Evolutionary conservation across 176 grass and related monocot genomes (phyloP), one percentile per base, ranked within the genome.

Genomic region (Oryza glumipatula): DNA sequence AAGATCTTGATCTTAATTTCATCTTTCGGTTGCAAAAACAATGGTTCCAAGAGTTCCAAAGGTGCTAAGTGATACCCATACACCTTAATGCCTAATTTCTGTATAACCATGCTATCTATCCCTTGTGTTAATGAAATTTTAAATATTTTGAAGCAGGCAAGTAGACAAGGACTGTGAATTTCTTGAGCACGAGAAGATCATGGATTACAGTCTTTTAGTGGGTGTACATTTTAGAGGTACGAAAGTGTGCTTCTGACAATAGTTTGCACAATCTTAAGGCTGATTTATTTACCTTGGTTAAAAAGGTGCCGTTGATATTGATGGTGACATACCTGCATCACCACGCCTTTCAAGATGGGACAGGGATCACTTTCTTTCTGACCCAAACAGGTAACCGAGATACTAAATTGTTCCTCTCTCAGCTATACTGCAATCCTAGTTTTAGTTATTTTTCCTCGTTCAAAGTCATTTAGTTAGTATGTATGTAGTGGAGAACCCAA

Each of bases 1-100:
- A 97, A 80, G 94, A 97, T 84, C 94, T 97, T n/a, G 94, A 97
- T 89, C 94, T 97, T 79, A 97, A 97, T 76, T 97, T 97, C 52
- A 94, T 94, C 78, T 97, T 97, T 73, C 87, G 89, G 69, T 68
- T 97, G 77, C 88, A 85, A 71, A 94, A 90, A 82, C 81, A 93
- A 61, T 90, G 84, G 92, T 94, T 88, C 70, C 82, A 94, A 82
- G 94, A 97, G 48, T 94, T 97, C 80, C 77, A 79, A 78, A 97
- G 90, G 94, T 97, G 70, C 77, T 72, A 78, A 63, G 21, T 63
- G 21, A 10, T 16, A 52, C 49, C 16, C 49, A 52, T 52, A 76
- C 76, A 89, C 73, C n/a, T 80, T 73, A 71, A 71, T 41, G 30
- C 51, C 68, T 70, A 23, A 76, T 84, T 86, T 67, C 79, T 36